phyloP scores from a whole-genome alignment of 768 basidiomycete species.

The Ramaria sp. region DNA sequence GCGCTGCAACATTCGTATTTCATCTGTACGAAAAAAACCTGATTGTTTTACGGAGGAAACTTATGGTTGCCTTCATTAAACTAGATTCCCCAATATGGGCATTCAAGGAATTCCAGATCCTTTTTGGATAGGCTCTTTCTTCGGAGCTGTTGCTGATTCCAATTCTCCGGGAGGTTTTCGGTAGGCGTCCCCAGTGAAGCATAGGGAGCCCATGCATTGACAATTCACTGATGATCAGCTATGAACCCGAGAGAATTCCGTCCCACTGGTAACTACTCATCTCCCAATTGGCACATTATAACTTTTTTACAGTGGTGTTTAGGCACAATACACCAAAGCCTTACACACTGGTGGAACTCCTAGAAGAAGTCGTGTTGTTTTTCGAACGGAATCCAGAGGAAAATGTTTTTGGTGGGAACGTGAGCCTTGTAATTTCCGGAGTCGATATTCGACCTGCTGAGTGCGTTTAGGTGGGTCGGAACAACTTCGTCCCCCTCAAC shows the following conservation, averaged over 20 bases:
- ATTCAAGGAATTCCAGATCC: background rate
- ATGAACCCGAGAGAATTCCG: background rate
- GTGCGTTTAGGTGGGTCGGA: background rate
- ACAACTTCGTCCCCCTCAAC: background rate
- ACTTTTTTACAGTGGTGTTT: background rate
- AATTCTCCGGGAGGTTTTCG: background rate
- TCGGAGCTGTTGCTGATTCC: background rate
- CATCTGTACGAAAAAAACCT: background rate
- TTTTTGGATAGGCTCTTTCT: background rate
- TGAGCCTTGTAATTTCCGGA: background rate
- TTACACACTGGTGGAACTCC: background rate
- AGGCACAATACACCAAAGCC: background rate
- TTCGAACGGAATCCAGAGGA: background rate
- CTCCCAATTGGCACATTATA: background rate
- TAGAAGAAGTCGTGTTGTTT: background rate
- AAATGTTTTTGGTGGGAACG: background rate
- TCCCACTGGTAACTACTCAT: background rate
- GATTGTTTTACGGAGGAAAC: background rate
- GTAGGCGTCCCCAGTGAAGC: background rate
- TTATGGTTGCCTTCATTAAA: background rate
- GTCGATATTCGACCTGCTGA: background rate
- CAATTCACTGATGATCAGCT: background rate
- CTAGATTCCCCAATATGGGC: background rate
- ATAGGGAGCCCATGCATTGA: background rate
- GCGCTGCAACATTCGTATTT: background rate